These are phyloP conservation scores for Phytophthora nicotianae DNA, from an alignment of 352 stramenopile species.

Conservation along the genomic window DNA sequence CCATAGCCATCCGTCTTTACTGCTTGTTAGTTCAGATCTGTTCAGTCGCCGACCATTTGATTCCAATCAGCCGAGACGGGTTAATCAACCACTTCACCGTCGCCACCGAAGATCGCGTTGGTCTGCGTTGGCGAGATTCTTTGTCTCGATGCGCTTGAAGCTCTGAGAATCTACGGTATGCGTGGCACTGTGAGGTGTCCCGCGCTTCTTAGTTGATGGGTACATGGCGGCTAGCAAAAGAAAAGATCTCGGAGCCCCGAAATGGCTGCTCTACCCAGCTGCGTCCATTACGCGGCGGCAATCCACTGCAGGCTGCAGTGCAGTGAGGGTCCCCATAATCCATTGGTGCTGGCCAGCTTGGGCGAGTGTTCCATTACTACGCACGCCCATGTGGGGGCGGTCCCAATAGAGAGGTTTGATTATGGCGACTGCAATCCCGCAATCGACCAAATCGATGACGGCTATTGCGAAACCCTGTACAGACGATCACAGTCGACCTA, in stretches of 20 bases:
- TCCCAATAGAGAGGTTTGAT: conserved; percentile 15
- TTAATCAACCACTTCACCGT: conserved; percentile 1
- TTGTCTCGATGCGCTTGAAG: conserved; percentile 22
- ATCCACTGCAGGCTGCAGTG: too few relatives aligned
- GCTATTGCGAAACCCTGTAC: background rate
- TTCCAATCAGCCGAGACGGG: background rate
- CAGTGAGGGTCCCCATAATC: conserved; percentile 8
- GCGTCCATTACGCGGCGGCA: conserved; percentile 8
- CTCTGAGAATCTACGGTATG: conserved; percentile 11
- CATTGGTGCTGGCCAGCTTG: conserved; percentile 12
- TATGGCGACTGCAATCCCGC: conserved; percentile 14
- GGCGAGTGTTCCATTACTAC: conserved; percentile 13
- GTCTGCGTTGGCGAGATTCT: conserved; percentile 4
- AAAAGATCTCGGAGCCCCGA: conserved; percentile 10
- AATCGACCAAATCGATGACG: conserved; percentile 23
- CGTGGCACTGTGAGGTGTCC: conserved; percentile 11
- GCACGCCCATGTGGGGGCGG: conserved; percentile 9
- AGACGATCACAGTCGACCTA: background rate
- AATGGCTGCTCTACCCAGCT: conserved; percentile 27
- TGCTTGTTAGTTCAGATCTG: background rate
- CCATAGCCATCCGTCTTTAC: background rate
- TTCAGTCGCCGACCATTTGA: conserved; percentile 5
- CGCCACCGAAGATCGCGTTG: too few relatives aligned
- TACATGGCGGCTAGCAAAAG: conserved; percentile 29
- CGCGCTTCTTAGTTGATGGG: conserved; percentile 26